Evolutionary conservation across 768 basidiomycete genomes (phyloP).

Genomic region (Neoboletus brunneissimus): DNA sequence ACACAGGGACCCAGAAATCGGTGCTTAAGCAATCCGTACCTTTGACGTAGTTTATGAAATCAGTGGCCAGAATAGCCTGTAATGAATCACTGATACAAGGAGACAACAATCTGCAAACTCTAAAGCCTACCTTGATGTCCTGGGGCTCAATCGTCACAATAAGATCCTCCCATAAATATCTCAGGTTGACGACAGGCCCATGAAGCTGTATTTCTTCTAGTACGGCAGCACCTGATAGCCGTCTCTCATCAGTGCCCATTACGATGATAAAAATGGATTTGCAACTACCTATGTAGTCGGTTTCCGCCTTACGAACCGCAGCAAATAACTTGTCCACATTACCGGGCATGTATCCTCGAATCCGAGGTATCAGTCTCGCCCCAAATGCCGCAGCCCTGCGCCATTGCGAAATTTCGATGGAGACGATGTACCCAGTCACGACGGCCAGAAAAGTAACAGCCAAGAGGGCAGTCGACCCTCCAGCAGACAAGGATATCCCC

Average conservation of each 20-base stretch:
- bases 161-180: constrained; percentile 47
- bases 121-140: constrained; percentile 36
- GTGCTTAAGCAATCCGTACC: constrained; percentile 23
- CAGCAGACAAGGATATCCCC: constrained; percentile 12
- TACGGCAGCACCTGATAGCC: constrained; percentile 21
- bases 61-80: constrained; percentile 41
- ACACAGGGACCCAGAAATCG: not conserved
- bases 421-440: not conserved
- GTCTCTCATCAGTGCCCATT: not conserved
- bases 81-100: not conserved
- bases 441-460: not conserved
- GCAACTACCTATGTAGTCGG: constrained; percentile 37
- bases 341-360: constrained; percentile 34
- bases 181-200: constrained; percentile 39
- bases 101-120: not conserved
- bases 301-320: constrained; percentile 17
- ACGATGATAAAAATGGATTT: not conserved
- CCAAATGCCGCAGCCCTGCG: constrained; percentile 22
- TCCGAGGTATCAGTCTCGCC: constrained; percentile 31
- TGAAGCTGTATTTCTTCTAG: constrained; percentile 23
- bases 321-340: constrained; percentile 33
- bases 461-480: constrained; percentile 5
- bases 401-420: constrained; percentile 5
- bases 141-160: constrained; percentile 52
- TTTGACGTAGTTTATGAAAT: constrained; percentile 44